Evolutionary conservation across 257 asterid genomes (phyloP), one percentile per base, ranked within the genome.

Genomic region (Penstemon newberryi): DNA sequence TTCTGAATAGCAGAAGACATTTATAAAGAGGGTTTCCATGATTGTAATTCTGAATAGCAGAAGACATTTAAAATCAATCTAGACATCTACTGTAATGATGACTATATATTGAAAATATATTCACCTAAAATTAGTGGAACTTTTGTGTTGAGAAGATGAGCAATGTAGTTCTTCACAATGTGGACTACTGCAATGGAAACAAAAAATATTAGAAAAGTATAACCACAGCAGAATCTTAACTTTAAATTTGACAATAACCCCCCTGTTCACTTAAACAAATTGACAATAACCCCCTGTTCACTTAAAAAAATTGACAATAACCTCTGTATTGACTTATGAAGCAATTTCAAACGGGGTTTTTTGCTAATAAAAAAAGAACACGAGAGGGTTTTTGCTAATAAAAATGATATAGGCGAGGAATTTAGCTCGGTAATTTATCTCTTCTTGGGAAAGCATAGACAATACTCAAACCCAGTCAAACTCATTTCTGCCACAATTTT

Each of bases 41-140:
- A 63, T 62, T 13, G 56, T 42, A n/a, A n/a, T n/a, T n/a, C n/a
- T n/a, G n/a, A n/a, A n/a, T n/a, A n/a, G n/a, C n/a, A n/a, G n/a
- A n/a, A n/a, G n/a, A n/a, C n/a, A n/a, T n/a, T n/a, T n/a, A n/a
- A n/a, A n/a, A n/a, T n/a, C n/a, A n/a, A n/a, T n/a, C n/a, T n/a
- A n/a, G n/a, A n/a, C n/a, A n/a, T n/a, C 66, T 38, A 51, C 39
- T 47, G 37, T 40, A 65, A 25, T 55, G 39, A 37, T 52, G 62
- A 56, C 58, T 52, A 57, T 18, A 18, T 56, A 63, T 40, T 73
- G 60, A 56, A 46, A 46, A 55, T 40, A 56, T 51, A 76, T 65
- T 81, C 68, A 83, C 98, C 98, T 76, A 92, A 87, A 74, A 89
- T 87, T 47, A 92, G 73, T 13, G 98, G 97, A 69, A 92, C 91